Percentiles rank a stretch among this genome's conserved stretches.
Conservation (phyloP, 2,329 filamentous ascomycete genomes). For the Fusarium sp. region DNA sequence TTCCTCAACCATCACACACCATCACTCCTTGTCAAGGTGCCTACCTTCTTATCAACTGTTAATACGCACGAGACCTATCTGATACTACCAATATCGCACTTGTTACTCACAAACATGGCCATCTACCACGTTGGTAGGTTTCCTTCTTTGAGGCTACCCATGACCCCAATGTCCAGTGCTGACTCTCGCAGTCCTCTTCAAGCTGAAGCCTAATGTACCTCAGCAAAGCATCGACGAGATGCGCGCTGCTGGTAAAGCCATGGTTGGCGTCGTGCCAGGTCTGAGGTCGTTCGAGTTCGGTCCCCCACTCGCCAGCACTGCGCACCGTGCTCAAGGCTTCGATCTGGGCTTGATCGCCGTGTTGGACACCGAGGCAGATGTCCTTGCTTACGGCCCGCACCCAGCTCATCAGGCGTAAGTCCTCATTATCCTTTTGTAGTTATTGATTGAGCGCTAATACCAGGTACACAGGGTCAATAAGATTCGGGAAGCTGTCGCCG, state of each 20-base stretch:
- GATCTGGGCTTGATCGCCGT: neutral
- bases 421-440: neutral
- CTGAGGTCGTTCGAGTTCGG: neutral
- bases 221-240: slow-evolving; percentile 5
- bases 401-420: neutral
- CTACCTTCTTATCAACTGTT: neutral
- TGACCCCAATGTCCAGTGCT: neutral
- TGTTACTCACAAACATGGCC: neutral
- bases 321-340: slow-evolving; percentile 3
- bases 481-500: neutral
- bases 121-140: neutral
- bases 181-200: slow-evolving; percentile 1
- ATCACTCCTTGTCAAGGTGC: neutral
- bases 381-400: neutral
- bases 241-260: neutral
- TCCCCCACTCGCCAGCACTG: neutral
- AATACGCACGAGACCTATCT: neutral
- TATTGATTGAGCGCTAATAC: neutral
- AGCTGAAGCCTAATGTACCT: neutral
- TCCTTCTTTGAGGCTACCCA: neutral
- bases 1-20: neutral
- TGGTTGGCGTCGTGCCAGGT: neutral
- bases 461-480: neutral
- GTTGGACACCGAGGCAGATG: neutral
- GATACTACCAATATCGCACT: neutral